Conservation (phyloP, 2,329 filamentous ascomycete genomes). For the Pseudomassariella vexata region DNA sequence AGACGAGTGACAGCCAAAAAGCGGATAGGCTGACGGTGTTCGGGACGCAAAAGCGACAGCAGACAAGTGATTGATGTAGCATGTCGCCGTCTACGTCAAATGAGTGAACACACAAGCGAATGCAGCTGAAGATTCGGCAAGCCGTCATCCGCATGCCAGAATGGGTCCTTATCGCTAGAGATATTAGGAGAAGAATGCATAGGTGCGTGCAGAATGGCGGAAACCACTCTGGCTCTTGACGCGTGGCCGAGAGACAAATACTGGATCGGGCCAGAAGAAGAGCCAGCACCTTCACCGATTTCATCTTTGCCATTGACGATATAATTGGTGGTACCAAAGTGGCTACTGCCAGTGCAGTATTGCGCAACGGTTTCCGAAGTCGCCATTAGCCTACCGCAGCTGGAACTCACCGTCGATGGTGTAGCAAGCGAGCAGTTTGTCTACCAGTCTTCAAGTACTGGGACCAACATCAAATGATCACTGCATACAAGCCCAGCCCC, state of each 20-base stretch:
- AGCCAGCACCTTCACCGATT: not conserved
- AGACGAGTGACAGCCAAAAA: slow-evolving; percentile 1
- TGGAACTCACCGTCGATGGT: too few relatives aligned
- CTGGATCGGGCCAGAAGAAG: not conserved
- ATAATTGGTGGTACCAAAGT: too few relatives aligned
- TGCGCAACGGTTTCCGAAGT: too few relatives aligned
- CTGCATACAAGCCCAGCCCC: too few relatives aligned
- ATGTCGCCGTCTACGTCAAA: not conserved
- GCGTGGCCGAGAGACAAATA: not conserved
- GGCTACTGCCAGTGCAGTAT: too few relatives aligned
- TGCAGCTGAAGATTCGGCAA: slow-evolving; percentile 6
- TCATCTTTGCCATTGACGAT: not conserved
- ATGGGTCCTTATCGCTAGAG: too few relatives aligned
- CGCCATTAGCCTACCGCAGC: too few relatives aligned
- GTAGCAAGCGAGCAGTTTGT: too few relatives aligned
- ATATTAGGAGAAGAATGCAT: too few relatives aligned
- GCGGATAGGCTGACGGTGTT: slow-evolving; percentile 6
- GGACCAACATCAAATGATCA: too few relatives aligned
- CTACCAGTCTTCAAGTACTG: too few relatives aligned
- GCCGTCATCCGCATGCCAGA: slow-evolving; percentile 3
- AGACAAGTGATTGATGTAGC: not conserved
- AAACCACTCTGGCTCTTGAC: not conserved
- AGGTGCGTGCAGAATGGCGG: not conserved
- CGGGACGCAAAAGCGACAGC: slow-evolving; percentile 2
- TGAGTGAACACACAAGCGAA: not conserved